A percentile compares a stretch with the other conserved stretches of the same genome.
Evolutionary conservation across 306 rosid genomes (phyloP).

Genomic region (Myrica gale): DNA sequence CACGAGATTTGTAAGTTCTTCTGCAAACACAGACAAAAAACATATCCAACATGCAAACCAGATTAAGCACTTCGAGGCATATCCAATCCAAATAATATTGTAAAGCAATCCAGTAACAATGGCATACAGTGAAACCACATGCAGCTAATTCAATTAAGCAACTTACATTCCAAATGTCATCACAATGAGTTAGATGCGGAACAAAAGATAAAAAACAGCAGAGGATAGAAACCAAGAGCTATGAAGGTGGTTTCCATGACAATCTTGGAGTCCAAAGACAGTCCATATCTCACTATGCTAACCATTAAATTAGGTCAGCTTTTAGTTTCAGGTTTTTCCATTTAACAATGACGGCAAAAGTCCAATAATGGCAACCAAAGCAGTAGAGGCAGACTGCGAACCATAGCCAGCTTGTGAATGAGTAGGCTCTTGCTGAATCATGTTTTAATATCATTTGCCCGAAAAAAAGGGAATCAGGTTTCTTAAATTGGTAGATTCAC

Average conservation of each 20-base stretch:
- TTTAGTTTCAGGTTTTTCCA: neutral
- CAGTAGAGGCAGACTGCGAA: neutral
- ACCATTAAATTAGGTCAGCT: neutral
- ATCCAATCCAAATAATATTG: neutral
- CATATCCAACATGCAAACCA: constrained; percentile 12
- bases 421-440: neutral
- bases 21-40: constrained; percentile 47
- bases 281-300: neutral
- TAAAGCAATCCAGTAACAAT: neutral
- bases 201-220: neutral
- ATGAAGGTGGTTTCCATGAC: neutral
- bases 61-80: constrained; percentile 9
- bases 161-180: neutral
- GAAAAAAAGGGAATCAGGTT: too few relatives aligned
- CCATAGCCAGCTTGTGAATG: neutral
- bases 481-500: neutral
- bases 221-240: neutral
- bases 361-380: neutral
- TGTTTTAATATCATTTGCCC: neutral
- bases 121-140: neutral
- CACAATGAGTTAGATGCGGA: neutral
- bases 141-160: neutral
- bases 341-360: neutral
- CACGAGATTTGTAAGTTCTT: constrained; percentile 59
- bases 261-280: neutral